Conservation (phyloP, 306 rosid genomes). For the Mimosa pudica region DNA sequence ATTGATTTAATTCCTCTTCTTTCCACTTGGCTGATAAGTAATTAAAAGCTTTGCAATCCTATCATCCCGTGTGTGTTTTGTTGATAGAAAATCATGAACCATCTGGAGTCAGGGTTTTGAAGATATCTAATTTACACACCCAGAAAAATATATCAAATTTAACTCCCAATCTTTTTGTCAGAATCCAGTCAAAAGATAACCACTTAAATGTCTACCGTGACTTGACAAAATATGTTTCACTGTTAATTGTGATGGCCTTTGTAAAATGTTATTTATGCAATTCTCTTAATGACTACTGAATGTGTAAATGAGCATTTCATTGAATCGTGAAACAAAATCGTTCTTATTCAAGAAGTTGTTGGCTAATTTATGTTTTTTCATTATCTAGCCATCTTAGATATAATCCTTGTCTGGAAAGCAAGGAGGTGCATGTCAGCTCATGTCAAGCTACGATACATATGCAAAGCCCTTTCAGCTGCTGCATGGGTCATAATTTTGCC, state of each 20-base stretch:
- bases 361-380: conserved; percentile 35
- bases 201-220: not conserved
- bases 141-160: not conserved
- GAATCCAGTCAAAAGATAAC: not conserved
- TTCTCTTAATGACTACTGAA: not conserved
- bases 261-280: conserved; percentile 9
- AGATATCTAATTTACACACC: not conserved
- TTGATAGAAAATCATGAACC: not conserved
- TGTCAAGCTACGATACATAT: conserved; percentile 81
- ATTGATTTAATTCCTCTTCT: too few species aligned
- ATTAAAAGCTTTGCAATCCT: too few species aligned
- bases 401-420: conserved; percentile 88
- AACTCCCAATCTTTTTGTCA: not conserved
- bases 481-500: conserved; percentile 92
- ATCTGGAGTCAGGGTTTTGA: not conserved
- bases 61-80: not conserved
- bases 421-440: conserved; percentile 72
- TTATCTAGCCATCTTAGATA: conserved; percentile 79
- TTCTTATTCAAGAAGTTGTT: conserved; percentile 31
- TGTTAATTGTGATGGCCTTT: not conserved
- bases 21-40: too few species aligned
- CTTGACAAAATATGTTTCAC: not conserved
- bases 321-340: conserved; percentile 23
- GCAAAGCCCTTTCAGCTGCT: conserved; percentile 70
- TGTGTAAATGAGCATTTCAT: conserved; percentile 22